A percentile compares a stretch with the other conserved stretches of the same genome.
Conservation (phyloP, 2,329 filamentous ascomycete species). For the Verticillium isaacii region DNA sequence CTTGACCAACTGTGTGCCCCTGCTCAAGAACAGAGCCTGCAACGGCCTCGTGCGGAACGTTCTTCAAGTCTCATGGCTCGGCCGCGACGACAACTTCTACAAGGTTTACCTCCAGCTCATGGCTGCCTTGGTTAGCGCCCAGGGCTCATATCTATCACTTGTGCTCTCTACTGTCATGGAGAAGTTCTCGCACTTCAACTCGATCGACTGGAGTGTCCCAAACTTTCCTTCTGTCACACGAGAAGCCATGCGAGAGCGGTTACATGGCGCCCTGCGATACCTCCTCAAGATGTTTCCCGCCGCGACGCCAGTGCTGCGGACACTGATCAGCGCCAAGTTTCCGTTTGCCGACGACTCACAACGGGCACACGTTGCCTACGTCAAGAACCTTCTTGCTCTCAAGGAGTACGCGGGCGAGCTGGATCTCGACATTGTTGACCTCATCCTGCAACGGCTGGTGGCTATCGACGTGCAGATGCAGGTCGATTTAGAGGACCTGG, state of each 20-base stretch:
- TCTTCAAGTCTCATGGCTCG: conserved; percentile 60
- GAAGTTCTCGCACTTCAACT: conserved; percentile 58
- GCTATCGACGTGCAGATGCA: conserved; percentile 96
- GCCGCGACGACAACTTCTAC: conserved; percentile 59
- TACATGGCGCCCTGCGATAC: conserved; percentile 72
- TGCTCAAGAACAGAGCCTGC: conserved; percentile 54
- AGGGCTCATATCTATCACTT: conserved; percentile 69
- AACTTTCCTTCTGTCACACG: conserved; percentile 57
- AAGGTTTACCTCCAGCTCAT: conserved; percentile 65
- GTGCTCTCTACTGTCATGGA: conserved; percentile 78
- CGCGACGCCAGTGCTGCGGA: conserved; percentile 64
- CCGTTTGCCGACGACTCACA: conserved; percentile 73
- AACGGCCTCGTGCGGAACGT: conserved; percentile 54
- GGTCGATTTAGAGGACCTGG: conserved; percentile 85
- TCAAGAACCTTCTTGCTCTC: conserved; percentile 75
- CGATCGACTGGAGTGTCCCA: conserved; percentile 41
- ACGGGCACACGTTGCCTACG: conserved; percentile 79
- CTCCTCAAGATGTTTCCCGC: conserved; percentile 79
- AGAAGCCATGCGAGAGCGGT: conserved; percentile 62
- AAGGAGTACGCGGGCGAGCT: conserved; percentile 74
- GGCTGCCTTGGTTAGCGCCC: conserved; percentile 71
- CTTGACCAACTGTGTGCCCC: conserved; percentile 56
- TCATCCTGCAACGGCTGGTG: conserved; percentile 82
- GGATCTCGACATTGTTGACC: conserved; percentile 72
- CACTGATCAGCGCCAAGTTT: conserved; percentile 63